Evolutionary conservation across 441 rosid species (phyloP), one percentile per base, ranked within the genome.

Genomic region (Pelargonium fulgidum): DNA sequence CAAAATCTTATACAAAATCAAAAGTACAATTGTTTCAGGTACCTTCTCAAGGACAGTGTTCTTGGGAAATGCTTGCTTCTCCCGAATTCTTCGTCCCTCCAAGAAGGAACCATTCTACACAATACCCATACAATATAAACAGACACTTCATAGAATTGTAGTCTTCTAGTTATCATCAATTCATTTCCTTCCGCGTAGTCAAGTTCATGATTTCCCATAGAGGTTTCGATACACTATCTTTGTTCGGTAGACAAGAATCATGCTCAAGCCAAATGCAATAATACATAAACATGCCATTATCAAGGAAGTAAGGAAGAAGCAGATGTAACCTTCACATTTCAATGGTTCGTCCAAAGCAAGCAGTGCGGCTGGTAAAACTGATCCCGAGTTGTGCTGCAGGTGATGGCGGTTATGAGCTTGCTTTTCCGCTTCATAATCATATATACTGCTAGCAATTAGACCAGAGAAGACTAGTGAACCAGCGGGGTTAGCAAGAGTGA

Each of bases 391-490:
- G 16, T 0, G 73, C 5, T 66, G 36, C 3, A 29, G 68, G 61
- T 65, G 71, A 64, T 67, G 82, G 13, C 74, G 78, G 11, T 73
- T 77, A 14, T 77, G 87, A 19, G 84, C 85, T 82, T 93, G 99
- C 67, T 79, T 83, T 78, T 84, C 97, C 29, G 93, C 99, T 81
- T 93, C 96, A 1, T 67, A 69, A 77, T 94, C 98, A 50, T 94
- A 92, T 42, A 94, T 92, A 64, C 80, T 78, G 78, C 99, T 94
- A 8, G 96, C 98, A 33, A 95, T 84, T 63, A 90, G 26, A 66
- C 97, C 89, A 7, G 99, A 95, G 85, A 95, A 87, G 63, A 95
- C 81, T 6, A 95, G 86, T 0, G 99, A 87, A 48, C 99, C 98
- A 2, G 93, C 91, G 1, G 98, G 99, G 75, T 86, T 89, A 64